Evolutionary conservation across 2,329 filamentous ascomycete genomes (phyloP), one percentile per base, ranked within the genome.

Genomic region (Phaeosphaeriaceae sp.): DNA sequence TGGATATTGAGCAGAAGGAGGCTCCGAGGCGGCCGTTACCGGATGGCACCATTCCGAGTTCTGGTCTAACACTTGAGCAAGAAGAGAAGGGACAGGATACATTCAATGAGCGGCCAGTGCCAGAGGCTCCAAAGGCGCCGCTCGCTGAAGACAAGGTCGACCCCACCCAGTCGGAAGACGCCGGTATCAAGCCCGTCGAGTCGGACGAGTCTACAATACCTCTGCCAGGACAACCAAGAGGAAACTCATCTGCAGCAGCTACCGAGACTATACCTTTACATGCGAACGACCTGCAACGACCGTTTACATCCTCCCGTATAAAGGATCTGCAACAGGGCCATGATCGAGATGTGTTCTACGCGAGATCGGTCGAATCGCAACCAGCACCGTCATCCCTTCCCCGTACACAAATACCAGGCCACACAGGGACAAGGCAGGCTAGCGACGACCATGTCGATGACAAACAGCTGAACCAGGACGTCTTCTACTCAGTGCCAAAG

Each of bases 341-440:
- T 36, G 84, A 84, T 62, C 78, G 83, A 57, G 86, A 88, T 69
- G 83, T 84, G 11, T 88, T 86, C 72, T 86, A 85, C 63, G 74
- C 80, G 21, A 82, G 82, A 47, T 81, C 84, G 7, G 78, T 76
- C 21, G 76, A 80, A 49, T 77, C 78, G 9, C 80, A 81, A 27
- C 76, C 82, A 4, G 78, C 82, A 3, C 61, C 83, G 9, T 86
- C 85, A 3, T 82, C 84, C 7, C 71, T 86, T 27, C 85, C 87
- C 11, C 78, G 80, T 48, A 76, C 82, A 7, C 86, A 86, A 63
- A 77, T 89, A 55, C 87, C 87, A 1, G 81, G 83, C 58, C 74
- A 81, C 53, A 76, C 80, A 15, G 83, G 81, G 58, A 76, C 80
- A 53, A 71, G 71, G 3, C 83, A 86, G 68, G 76, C 72, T 42